A percentile compares a stretch with the other conserved stretches of the same genome.
phyloP scores from a whole-genome alignment of 139 green algal species.

The Picochlorum sp. region DNA sequence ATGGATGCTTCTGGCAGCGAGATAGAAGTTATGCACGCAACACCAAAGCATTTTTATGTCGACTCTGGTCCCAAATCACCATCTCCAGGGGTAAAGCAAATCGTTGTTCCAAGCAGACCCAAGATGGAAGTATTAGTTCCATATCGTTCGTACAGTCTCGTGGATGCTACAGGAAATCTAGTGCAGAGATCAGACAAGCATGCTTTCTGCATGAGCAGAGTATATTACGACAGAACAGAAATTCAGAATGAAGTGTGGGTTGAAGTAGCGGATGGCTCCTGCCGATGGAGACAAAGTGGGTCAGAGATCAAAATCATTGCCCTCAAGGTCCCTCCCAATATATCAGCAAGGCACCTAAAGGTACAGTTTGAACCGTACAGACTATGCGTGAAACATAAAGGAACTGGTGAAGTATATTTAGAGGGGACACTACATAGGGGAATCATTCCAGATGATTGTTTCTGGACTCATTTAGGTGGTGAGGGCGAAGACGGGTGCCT shows the following conservation, averaged over 20 bases:
- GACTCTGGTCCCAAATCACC: no score
- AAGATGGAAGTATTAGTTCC: constrained; percentile 50
- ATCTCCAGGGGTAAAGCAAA: no score
- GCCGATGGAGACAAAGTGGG: constrained; percentile 58
- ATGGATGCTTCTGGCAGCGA: no score
- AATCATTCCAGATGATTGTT: constrained; percentile 49
- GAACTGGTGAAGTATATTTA: constrained; percentile 36
- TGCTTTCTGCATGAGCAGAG: constrained; percentile 60
- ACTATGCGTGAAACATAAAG: constrained; percentile 6
- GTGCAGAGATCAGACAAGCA: constrained; percentile 55
- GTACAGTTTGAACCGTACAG: constrained; percentile 29
- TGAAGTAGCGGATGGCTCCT: constrained; percentile 42
- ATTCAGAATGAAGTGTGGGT: constrained; percentile 40
- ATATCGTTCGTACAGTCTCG: constrained; percentile 54
- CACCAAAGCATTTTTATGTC: no score
- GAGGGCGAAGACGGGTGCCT: constrained; percentile 38
- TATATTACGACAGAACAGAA: constrained; percentile 37
- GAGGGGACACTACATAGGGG: constrained; percentile 47
- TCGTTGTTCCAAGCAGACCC: constrained; percentile 12
- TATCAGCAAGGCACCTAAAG: constrained; percentile 14
- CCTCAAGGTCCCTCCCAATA: constrained; percentile 18
- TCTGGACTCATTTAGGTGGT: constrained; percentile 42
- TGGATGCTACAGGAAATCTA: constrained; percentile 25
- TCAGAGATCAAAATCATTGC: constrained; percentile 48
- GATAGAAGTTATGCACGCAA: no score